These are phyloP conservation scores for Geum urbanum DNA, from an alignment of 306 rosid genomes.

Conservation along the genomic window DNA sequence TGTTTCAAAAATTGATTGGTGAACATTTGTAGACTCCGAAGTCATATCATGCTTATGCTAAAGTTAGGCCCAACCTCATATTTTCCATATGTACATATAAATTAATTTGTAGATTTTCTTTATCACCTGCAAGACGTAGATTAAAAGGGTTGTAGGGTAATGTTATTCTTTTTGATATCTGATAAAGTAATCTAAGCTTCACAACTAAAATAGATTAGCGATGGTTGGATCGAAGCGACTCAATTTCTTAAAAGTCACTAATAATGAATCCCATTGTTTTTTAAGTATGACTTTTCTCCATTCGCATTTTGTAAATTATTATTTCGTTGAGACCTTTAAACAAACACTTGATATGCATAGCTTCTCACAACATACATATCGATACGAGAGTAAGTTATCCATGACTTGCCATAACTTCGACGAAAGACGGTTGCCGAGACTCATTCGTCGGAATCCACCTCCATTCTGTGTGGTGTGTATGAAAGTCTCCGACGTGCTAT, in stretches of 20 bases:
- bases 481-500: not conserved
- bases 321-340: not conserved
- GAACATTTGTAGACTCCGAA: not conserved
- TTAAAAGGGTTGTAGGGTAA: too few relatives aligned
- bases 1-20: not conserved
- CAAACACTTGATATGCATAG: not conserved
- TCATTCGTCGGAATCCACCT: not conserved
- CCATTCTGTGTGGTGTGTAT: not conserved
- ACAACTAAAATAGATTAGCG: too few relatives aligned
- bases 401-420: not conserved
- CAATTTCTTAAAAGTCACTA: too few relatives aligned
- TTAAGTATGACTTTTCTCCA: too few relatives aligned
- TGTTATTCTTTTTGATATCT: too few relatives aligned
- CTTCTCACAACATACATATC: not conserved
- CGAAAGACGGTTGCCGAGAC: not conserved
- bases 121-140: too few relatives aligned
- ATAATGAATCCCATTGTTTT: too few relatives aligned
- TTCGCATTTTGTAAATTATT: too few relatives aligned
- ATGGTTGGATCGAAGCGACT: too few relatives aligned
- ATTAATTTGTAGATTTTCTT: too few relatives aligned
- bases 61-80: not conserved
- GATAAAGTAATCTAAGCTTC: too few relatives aligned
- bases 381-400: not conserved
- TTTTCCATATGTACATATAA: not conserved
- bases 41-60: not conserved